Evolutionary conservation across 345 rosid genomes (phyloP), one percentile per base, ranked within the genome.

Genomic region (Populus deltoides): DNA sequence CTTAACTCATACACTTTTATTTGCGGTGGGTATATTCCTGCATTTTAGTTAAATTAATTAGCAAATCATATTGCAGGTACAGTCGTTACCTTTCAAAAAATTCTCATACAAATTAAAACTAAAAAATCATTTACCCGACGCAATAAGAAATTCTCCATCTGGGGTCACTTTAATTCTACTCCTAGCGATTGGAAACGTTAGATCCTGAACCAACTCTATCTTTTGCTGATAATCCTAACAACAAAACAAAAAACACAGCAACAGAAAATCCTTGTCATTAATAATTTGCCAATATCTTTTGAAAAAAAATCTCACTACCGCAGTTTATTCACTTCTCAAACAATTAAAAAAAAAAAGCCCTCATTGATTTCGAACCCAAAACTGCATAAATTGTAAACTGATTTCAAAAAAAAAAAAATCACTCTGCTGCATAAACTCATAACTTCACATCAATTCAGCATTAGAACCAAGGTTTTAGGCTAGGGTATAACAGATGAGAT

Each of bases 11-110:
- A 93, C 51, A 93, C 99, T 87, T 96, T 91, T 53, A 93, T 84
- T 76, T 93, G 98, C 25, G 98, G 99, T 27, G 97, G 99, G 79
- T 93, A 89, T 82, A 92, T 89, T 55, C 97, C 99, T 91, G 80
- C 72, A 78, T 65, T 78, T 51, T 76, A 57, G 63, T 57, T n/a
- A 9, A 9, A 57, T 57, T 3, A 78, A 84, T 81, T 33, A 45
- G 77, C 35, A 70, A 72, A 24, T 24, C 35, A 22, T 45, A 7
- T 62, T 41, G 77, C 24, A 22, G 5, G 29, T 12, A 31, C 8
- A 72, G 57, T 70, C 47, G 63, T 25, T 35, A 62, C 39, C 35
- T 31, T 59, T 55, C 10, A 7, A n/a, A 41, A 25, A 49, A 0
- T n/a, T 16, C 72, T 43, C 3, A 68, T 25, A 76, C 25, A 5